phyloP scores from a whole-genome alignment of 345 rosid genomes.

The Dipteronia dyeriana region DNA sequence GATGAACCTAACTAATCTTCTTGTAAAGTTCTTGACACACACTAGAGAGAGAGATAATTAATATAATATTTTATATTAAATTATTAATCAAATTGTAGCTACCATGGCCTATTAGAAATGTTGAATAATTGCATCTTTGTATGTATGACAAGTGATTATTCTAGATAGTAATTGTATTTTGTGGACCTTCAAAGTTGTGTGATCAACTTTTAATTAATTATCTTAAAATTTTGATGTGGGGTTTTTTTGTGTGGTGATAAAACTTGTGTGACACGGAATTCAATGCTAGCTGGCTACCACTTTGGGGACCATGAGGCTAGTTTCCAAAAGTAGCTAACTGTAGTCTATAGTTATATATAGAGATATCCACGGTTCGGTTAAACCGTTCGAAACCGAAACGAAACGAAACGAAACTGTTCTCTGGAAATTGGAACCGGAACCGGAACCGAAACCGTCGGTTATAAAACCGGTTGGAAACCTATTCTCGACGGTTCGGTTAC shows the following conservation, averaged over 20 bases:
- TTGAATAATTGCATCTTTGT: constrained; percentile 16
- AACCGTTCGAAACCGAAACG: too few relatives aligned
- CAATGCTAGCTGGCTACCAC: neutral
- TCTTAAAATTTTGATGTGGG: constrained; percentile 4
- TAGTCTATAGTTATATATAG: too few relatives aligned
- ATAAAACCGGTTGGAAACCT: too few relatives aligned
- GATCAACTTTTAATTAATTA: constrained; percentile 24
- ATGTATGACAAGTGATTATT: constrained; percentile 23
- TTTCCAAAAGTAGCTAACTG: neutral
- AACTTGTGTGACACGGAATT: constrained; percentile 23
- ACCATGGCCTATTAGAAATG: constrained; percentile 24
- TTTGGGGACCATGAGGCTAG: neutral
- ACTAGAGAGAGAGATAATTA: neutral
- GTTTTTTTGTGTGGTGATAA: neutral
- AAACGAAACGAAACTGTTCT: too few relatives aligned
- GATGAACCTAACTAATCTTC: constrained; percentile 21
- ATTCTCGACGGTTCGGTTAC: too few relatives aligned
- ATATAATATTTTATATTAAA: neutral
- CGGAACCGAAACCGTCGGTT: too few relatives aligned
- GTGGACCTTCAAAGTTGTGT: constrained; percentile 33
- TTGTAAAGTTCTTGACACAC: constrained; percentile 25
- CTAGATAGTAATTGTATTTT: constrained; percentile 11
- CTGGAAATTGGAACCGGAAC: too few relatives aligned
- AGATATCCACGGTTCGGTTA: too few relatives aligned
- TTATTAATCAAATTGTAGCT: too few relatives aligned